Base-by-base conservation (phyloP, 495 filamentous ascomycete species). In the Rhypophila decipiens region DNA sequence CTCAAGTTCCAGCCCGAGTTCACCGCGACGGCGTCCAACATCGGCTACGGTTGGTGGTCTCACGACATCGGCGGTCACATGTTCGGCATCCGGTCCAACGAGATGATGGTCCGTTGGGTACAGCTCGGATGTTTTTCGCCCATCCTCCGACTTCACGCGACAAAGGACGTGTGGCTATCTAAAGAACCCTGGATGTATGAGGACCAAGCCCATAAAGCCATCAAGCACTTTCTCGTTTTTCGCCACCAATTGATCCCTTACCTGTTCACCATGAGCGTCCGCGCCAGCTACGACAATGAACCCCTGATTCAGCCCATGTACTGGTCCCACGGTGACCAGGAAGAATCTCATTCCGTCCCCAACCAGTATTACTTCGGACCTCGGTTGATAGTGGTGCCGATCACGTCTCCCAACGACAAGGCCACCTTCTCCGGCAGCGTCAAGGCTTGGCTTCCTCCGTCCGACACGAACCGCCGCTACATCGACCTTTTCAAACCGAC, bases 1-100 rank as follows among this genome's bases (percentile, higher is more conserved):
- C 68, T 83, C 2, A 49, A 72, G 2, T 83, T 81, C 56, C 78
- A 83, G 53, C 76, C 79, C 21, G 79, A 83, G 48, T 83, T 82
- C 56, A 83, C 79, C 0, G 73, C 75, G 5, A 79, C 77, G 0
- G 74, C 79, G 0, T 79, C 76, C 12, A 83, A 83, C 61, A 81
- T 83, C 47, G 79, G 79, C 3, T 83, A 75, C 47, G 78, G 78
- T 8, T 83, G 78, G 78, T 83, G 79, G 79, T 79, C 75, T 44
- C 76, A 83, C 53, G 79, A 83, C 49, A 81, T 83, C 37, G 79
- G 79, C 18, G 79, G 79, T 19, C 79, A 83, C 51, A 68, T 68
- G 43, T 58, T 53, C 11, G 79, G 79, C 1, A 50, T 55, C 5
- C 69, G 67, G 9, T 75, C 75, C 44, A 75, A 79, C 38, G 73